Evolutionary conservation across 352 stramenopile genomes (phyloP).

Genomic region (Globisporangium rhizosaccharum): DNA sequence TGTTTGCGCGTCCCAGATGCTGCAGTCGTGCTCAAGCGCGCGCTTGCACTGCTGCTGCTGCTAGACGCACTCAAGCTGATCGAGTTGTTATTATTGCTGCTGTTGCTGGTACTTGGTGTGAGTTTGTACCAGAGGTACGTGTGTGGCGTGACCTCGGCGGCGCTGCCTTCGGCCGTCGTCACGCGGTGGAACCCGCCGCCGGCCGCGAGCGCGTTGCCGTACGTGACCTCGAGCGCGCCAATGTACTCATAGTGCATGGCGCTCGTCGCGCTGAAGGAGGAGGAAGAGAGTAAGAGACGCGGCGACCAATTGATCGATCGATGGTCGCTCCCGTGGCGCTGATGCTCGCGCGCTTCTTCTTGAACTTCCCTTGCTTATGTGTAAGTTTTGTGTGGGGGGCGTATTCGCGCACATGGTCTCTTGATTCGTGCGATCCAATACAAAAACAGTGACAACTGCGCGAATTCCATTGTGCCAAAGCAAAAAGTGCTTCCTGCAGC

Average conservation of each 20-base stretch:
- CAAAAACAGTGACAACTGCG: no score
- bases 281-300: no score
- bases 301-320: no score
- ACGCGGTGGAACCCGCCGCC: conserved; percentile 80
- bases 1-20: conserved; percentile 6
- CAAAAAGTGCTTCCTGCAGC: no score
- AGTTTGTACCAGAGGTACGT: conserved; percentile 87
- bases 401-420: no score
- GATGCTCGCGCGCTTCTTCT: no score
- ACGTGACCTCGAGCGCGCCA: conserved; percentile 74
- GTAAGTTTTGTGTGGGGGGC: no score
- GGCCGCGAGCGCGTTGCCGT: conserved; percentile 77
- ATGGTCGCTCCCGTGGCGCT: no score
- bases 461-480: no score
- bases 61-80: conserved; percentile 2
- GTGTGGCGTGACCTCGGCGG: conserved; percentile 70
- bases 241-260: conserved; percentile 74
- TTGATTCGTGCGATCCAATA: no score
- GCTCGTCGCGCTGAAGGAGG: neutral
- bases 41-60: neutral
- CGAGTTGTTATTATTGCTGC: neutral
- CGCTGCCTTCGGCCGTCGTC: conserved; percentile 62
- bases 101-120: conserved; percentile 5
- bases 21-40: neutral
- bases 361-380: no score